These are phyloP conservation scores for Termitomyces sp. DNA, from an alignment of 768 basidiomycete species.

Conservation along the genomic window DNA sequence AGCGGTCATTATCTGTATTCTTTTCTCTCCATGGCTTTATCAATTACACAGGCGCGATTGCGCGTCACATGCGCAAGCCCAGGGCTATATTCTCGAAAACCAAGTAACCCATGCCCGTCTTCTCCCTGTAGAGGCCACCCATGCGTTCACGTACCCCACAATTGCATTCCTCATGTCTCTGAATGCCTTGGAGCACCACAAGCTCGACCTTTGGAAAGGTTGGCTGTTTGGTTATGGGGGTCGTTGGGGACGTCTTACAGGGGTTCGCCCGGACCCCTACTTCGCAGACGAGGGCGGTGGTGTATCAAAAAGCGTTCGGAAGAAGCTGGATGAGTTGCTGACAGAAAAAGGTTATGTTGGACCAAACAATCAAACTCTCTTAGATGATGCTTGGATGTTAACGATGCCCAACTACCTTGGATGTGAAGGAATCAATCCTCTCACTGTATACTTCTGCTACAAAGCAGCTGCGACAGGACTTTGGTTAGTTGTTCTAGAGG, in stretches of 20 bases:
- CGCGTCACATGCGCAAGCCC: neutral
- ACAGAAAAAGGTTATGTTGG: neutral
- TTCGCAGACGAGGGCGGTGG: neutral
- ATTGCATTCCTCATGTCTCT: neutral
- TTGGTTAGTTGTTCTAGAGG: neutral
- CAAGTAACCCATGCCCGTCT: neutral
- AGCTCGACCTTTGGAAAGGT: neutral
- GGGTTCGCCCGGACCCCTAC: neutral
- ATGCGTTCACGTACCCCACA: neutral
- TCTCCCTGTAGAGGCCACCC: neutral
- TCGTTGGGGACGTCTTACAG: neutral
- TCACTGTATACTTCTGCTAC: slow-evolving; percentile 69
- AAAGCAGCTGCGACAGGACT: slow-evolving; percentile 14
- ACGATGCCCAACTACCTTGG: slow-evolving; percentile 71
- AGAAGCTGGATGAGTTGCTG: neutral
- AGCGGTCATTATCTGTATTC: neutral
- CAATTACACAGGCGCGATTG: no score
- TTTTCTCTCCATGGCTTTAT: neutral
- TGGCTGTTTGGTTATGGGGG: neutral
- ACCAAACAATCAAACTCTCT: neutral
- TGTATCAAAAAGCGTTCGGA: neutral
- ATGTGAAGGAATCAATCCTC: slow-evolving; percentile 66
- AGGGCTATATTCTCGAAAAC: neutral
- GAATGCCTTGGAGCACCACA: neutral
- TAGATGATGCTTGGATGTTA: slow-evolving; percentile 65